Conservation (phyloP, 306 rosid species). For the Glycine latifolia region DNA sequence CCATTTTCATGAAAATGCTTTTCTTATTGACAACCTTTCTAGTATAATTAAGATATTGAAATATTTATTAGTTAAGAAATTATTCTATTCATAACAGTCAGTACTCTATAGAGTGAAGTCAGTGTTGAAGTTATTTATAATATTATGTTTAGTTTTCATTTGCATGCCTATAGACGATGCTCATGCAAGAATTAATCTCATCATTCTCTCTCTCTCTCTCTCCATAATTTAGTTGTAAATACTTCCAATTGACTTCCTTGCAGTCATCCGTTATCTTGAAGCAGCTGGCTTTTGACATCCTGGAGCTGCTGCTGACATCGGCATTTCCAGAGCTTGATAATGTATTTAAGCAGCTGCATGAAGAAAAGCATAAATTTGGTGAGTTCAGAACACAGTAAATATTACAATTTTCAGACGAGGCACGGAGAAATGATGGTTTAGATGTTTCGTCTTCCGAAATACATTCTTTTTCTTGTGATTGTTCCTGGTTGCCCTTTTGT, state of each 20-base stretch:
- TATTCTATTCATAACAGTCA: conserved; percentile 3
- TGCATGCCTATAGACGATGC: not conserved
- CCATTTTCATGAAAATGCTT: conserved; percentile 11
- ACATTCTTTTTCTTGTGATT: conserved; percentile 10
- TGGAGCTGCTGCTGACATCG: conserved; percentile 74
- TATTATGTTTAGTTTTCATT: not conserved
- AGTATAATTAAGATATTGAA: conserved; percentile 21
- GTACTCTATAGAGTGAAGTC: not conserved
- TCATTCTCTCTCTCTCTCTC: not conserved
- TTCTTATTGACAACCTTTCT: conserved; percentile 20
- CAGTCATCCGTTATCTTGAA: conserved; percentile 92
- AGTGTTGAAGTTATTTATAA: not conserved
- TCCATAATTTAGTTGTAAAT: conserved; percentile 22
- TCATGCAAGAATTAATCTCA: not conserved
- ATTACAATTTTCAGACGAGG: conserved; percentile 31
- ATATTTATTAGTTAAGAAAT: not conserved
- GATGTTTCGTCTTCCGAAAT: conserved; percentile 18
- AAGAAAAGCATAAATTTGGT: conserved; percentile 78
- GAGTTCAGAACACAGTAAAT: conserved; percentile 55
- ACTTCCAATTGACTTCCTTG: conserved; percentile 38
- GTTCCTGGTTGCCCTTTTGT: conserved; percentile 19
- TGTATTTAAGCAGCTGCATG: conserved; percentile 78
- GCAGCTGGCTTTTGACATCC: conserved; percentile 84
- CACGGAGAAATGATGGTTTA: not conserved
- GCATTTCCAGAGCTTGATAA: conserved; percentile 84